Base-by-base conservation (phyloP, 2,329 filamentous ascomycete genomes). In the Colletotrichum cereale region DNA sequence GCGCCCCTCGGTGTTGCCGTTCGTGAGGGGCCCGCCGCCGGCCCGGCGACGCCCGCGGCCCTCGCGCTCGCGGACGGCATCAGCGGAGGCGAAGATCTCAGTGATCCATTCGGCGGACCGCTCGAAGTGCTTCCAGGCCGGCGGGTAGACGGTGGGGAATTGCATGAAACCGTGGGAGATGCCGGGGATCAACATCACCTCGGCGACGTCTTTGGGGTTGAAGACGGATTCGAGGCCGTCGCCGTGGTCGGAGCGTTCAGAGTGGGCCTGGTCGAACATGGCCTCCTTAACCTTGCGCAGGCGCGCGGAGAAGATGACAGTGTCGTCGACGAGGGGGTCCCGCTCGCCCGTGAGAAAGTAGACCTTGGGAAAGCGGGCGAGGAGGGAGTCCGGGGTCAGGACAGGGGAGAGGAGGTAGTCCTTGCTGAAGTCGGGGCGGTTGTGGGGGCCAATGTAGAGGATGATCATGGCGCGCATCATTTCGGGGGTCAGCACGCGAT, bases 401-500 rank as follows among this genome's bases (percentile, higher is more conserved):
- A 98, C 91, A 0, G 96, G 96, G 0, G 93, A 97, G 2, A 99
- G 89, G 0, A 97, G 88, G 79, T 95, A 98, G 80, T 99, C 96
- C 8, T 93, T 94, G 36, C 90, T 90, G 80, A 99, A 98, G 79
- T 98, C 95, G 0, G 96, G 96, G 0, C 95, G 92, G 80, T 96
- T 94, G 79, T 98, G 93, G 0, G 95, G 95, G 0, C 96, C 96
- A 66, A 99, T 93, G 80, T 99, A 99, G 5, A 99, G 86, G 75
- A 99, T 97, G 75, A 99, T 97, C 95, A 99, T 98, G 74, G 95
- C 94, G 40, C 96, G 93, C 92, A 98, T 98, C 94, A 98, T 97
- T 81, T 99, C 96, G 0, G 96, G 96, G 0, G 94, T 96, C 18
- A 99, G 87, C 36, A 99, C 93, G 36, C 96, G 92, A 80, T 99